Evolutionary conservation across 768 basidiomycete species (phyloP), one percentile per base, ranked within the genome.

Genomic region (Chalciporus pseudorubinellus): DNA sequence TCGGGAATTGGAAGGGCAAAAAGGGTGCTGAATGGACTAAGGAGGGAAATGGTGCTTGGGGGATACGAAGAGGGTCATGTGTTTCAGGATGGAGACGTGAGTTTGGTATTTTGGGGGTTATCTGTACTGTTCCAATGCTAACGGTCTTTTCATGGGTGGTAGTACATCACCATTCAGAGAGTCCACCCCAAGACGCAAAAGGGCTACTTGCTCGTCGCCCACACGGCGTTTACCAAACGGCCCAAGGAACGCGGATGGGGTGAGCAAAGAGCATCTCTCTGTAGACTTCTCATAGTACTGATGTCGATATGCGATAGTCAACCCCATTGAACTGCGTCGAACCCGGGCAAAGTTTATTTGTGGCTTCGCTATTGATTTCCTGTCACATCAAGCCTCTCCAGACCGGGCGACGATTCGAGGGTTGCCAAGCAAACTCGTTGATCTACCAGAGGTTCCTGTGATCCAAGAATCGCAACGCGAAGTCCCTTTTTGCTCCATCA

Each of bases 101-200:
- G 89, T 82, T 21, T 16, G 21, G 21, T 14, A n/a, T 8, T 12
- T 43, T 34, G 22, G 47, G 26, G 22, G 39, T 24, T 49, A 48
- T 16, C 34, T 18, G 26, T 16, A 47, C 26, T 44, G n/a, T 20
- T 29, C 6, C 21, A 34, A 28, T 41, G 22, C 50, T 58, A 34
- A 59, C 48, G 28, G 29, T 44, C 13, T 40, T 22, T 44, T 38
- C 34, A 2, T 33, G n/a, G 19, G 3, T 16, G 3, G 20, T 65
- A 98, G 93, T 98, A 99, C 70, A 95, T 98, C 57, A 81, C 89
- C 40, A 74, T 98, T 14, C 92, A 95, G 62, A 86, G 97, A 19
- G 88, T 98, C 4, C 91, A 98, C 59, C 95, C 95, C 1, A 70
- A 70, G 21, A 90, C 92, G 0, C 92, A 93, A 69, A 90, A 89